Base-by-base conservation (phyloP, 1,139 yeast genomes). In the Debaryomyces udenii region DNA sequence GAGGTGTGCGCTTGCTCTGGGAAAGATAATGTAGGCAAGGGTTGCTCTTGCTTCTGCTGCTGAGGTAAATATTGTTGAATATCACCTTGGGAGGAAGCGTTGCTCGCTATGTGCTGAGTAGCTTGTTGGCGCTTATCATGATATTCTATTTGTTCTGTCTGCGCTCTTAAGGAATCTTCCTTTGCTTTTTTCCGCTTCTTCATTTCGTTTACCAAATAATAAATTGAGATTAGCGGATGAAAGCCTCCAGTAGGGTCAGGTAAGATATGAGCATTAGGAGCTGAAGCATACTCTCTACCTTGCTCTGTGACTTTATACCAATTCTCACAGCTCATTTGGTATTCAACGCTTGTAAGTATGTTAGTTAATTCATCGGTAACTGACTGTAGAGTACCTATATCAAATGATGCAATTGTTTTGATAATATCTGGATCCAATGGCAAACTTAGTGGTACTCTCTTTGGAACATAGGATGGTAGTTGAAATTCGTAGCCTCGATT, bases 191-290 rank as follows among this genome's bases (percentile, higher is more conserved):
- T 78, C 44, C 95, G 78, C 53, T 79, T 81, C 47, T 73, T 59
- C 90, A 85, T 85, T 64, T 93, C 99, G 42, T 80, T 81, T 16
- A 91, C 96, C 52, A 94, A 73, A 57, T 79, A 86, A 61, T 94
- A 94, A 28, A 93, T 84, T 2, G 96, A 88, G 9, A 93, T 66
- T 49, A 91, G 70, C 0, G 99, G 98, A 62, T 90, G 96, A 62
- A 78, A 93, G 1, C 94, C 95, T 42, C 80, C 76, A 1, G 96
- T 87, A n/a, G 97, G 97, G 61, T 88, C 95, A 1, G 78, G 80
- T 51, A 66, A 70, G 39, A 64, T 62, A 44, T 63, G 67, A 32
- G 68, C 55, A 45, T 68, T 70, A 2, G 70, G 61, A 3, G 74
- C 74, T 14, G 72, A 56, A 1, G 70, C 68, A 50, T 70, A 71